These are phyloP conservation scores for Arachnomyces sp. DNA, from an alignment of 2,329 filamentous ascomycete species.

Conservation along the genomic window DNA sequence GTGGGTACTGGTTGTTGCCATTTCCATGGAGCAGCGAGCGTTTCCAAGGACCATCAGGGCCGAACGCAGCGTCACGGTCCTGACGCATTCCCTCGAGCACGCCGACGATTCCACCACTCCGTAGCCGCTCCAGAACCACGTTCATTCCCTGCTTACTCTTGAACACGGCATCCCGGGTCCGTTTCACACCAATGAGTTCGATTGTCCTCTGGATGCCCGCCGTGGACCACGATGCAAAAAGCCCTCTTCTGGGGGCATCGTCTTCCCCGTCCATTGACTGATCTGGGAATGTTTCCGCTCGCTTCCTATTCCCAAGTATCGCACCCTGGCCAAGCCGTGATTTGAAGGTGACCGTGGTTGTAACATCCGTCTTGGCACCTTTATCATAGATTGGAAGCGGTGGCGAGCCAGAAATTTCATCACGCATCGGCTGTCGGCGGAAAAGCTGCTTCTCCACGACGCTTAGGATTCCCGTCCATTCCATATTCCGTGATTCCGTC, in stretches of 20 bases:
- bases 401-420: slow-evolving; percentile 1
- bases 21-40: slow-evolving; percentile 32
- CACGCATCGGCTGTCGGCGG: slow-evolving; percentile 32
- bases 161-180: slow-evolving; percentile 51
- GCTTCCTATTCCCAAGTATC: slow-evolving; percentile 36
- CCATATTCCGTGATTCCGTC: slow-evolving; percentile 56
- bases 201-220: slow-evolving; percentile 55
- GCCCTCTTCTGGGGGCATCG: slow-evolving; percentile 45
- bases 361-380: slow-evolving; percentile 47
- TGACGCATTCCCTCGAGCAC: slow-evolving; percentile 63
- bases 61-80: slow-evolving; percentile 43
- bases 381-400: slow-evolving; percentile 30
- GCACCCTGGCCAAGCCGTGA: slow-evolving; percentile 53
- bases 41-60: slow-evolving; percentile 34
- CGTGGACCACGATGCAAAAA: slow-evolving; percentile 52
- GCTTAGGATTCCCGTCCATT: slow-evolving; percentile 57
- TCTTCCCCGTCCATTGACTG: slow-evolving; percentile 38
- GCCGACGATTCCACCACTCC: slow-evolving; percentile 57
- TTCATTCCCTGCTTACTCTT: slow-evolving; percentile 61
- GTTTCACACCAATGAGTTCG: slow-evolving; percentile 53
- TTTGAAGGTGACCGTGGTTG: slow-evolving; percentile 53
- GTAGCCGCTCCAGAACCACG: slow-evolving; percentile 54
- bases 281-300: slow-evolving; percentile 16
- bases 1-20: slow-evolving; percentile 17
- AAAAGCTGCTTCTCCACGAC: slow-evolving; percentile 55